phyloP scores from a whole-genome alignment of 345 rosid genomes.

The Stellera chamaejasme region DNA sequence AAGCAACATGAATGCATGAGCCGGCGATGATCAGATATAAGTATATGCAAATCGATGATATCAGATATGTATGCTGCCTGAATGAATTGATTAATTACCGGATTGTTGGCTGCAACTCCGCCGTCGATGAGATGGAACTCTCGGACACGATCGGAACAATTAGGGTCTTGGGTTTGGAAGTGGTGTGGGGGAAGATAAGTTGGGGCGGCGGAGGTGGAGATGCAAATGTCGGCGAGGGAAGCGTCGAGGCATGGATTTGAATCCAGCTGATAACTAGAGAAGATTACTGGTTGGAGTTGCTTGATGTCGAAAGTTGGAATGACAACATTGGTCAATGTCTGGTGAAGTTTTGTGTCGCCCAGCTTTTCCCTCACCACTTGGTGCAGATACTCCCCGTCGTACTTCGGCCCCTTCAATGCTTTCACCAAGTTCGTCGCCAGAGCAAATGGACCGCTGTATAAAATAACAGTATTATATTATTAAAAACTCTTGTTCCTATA shows the following conservation, averaged over 20 bases:
- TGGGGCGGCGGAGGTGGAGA: constrained; percentile 64
- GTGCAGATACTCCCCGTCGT: constrained; percentile 50
- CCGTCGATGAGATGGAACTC: constrained; percentile 66
- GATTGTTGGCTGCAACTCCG: constrained; percentile 77
- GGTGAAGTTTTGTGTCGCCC: constrained; percentile 35
- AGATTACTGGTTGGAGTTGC: constrained; percentile 55
- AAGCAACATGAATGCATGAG: no score
- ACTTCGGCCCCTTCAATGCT: constrained; percentile 49
- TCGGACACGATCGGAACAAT: constrained; percentile 17
- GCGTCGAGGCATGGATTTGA: constrained; percentile 32
- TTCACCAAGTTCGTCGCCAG: constrained; percentile 25
- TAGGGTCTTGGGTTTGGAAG: constrained; percentile 27
- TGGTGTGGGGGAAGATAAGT: constrained; percentile 50
- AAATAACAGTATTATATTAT: no score
- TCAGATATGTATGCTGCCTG: no score
- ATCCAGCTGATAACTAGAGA: constrained; percentile 46
- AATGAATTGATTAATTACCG: constrained; percentile 19
- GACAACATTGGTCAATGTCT: constrained; percentile 63
- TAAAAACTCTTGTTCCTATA: no score
- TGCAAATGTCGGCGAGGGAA: constrained; percentile 45
- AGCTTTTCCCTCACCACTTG: constrained; percentile 30
- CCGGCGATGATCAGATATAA: not conserved
- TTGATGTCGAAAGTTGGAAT: constrained; percentile 76
- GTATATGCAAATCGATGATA: not conserved
- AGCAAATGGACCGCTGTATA: constrained; percentile 10